Base-by-base conservation (phyloP, 1,284 basidiomycete species). In the Mycosarcoma mackinlayi region DNA sequence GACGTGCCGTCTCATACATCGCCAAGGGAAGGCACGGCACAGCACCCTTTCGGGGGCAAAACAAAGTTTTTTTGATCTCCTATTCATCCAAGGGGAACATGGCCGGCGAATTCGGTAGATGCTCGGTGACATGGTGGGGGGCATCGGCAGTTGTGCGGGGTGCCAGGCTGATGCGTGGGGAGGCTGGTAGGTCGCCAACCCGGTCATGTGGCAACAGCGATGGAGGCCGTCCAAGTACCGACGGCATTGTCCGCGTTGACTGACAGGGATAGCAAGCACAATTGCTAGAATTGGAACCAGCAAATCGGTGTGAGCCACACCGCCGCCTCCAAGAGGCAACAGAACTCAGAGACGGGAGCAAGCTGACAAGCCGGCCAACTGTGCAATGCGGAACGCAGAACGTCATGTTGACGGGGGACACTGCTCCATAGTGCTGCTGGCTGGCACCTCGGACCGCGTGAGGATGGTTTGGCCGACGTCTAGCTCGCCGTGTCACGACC, bases 211-310 rank as follows among this genome's bases (percentile, higher is more conserved):
- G 39, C 25, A 40, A 18, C 5, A 21, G 11, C 14, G 7, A 16
- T 53, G 41, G 34, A 54, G 39, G 47, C 62, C 62, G 51, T 30
- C 50, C 49, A 58, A 58, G 55, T 45, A 50, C 62, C 62, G 62
- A 65, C 37, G 38, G n/a, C n/a, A n/a, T n/a, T n/a, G n/a, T n/a
- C 14, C 14, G 24, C 9, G n/a, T n/a, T 25, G 37, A 30, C 21
- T 38, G 44, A 13, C 33, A 35, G 21, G 30, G n/a, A n/a, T n/a
- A n/a, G n/a, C n/a, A n/a, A n/a, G n/a, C n/a, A n/a, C n/a, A n/a
- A n/a, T n/a, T n/a, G n/a, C n/a, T n/a, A n/a, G n/a, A n/a, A n/a
- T n/a, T n/a, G n/a, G 30, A 18, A 41, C 45, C 39, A 25, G 24
- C 24, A 21, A 34, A n/a, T 42, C 25, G 38, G 54, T 25, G 21